These are phyloP conservation scores for Puccinellia tenuiflora DNA, from an alignment of 176 grass and related monocot genomes.

Conservation along the genomic window DNA sequence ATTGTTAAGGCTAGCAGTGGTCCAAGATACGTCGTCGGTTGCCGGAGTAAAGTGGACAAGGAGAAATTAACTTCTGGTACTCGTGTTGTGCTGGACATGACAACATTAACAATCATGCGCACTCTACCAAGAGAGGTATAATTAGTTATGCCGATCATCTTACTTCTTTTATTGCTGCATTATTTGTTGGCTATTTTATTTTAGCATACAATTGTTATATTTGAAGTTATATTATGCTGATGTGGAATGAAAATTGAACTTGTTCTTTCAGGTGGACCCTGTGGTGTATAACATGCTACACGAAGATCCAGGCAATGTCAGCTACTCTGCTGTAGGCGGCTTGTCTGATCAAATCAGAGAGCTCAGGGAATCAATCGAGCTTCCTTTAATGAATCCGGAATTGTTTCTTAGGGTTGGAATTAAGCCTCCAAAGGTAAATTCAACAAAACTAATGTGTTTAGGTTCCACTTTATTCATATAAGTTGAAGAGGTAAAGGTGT, in stretches of 20 bases:
- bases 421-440: conserved; percentile 90
- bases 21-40: conserved; percentile 94
- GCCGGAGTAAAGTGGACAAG: conserved; percentile 97
- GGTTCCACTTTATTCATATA: not conserved
- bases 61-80: conserved; percentile 97
- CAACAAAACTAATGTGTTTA: not conserved
- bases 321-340: conserved; percentile 96
- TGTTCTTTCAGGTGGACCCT: conserved; percentile 74
- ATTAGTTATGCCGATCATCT: not conserved
- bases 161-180: not conserved
- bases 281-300: conserved; percentile 99
- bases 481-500: not conserved
- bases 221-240: not conserved
- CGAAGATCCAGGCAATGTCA: conserved; percentile 98
- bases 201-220: not conserved
- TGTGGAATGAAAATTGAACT: not conserved
- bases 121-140: conserved; percentile 91
- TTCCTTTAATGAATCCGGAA: conserved; percentile 96
- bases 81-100: conserved; percentile 98
- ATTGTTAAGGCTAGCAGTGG: conserved; percentile 99
- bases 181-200: not conserved
- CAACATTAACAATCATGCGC: conserved; percentile 98
- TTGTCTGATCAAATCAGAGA: conserved; percentile 96
- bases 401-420: conserved; percentile 94
- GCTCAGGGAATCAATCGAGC: conserved; percentile 93